Base-by-base conservation (phyloP, 108 stramenopile species). In the Fragilaria crotonensis region DNA sequence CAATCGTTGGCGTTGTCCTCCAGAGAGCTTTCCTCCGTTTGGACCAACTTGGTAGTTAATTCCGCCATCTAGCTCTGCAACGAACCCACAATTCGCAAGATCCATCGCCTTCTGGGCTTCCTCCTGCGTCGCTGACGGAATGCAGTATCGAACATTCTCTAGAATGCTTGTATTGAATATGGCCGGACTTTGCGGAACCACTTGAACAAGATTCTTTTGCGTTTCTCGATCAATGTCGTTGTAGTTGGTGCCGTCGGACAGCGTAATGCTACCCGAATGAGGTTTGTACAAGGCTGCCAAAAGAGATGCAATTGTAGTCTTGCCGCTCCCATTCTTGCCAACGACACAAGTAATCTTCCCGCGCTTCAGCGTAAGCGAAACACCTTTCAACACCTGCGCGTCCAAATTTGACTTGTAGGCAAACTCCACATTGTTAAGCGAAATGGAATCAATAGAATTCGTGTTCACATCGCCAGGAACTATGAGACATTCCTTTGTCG, bases 1-100 rank as follows among this genome's bases (percentile, higher is more conserved):
- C 14, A 97, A 30, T 11, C 95, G 78, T 70, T 96, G 95, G 23
- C 92, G 82, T 73, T 98, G 93, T 9, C 97, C 97, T 19, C 99
- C 99, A 30, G 84, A 87, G n/a, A 98, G 67, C 32, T 77, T 71
- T 52, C 70, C 80, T 30, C 96, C 97, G 50, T 89, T 76, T 49
- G 79, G 67, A 20, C 99, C 97, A 19, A 95, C 93, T 30, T 63
- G 50, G 41, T 91, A 95, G 30, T 94, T 51, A 55, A 92, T 59
- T 4, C 87, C 89, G 23, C 70, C 80, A 25, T 83, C 85, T 25
- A 89, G 49, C 47, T 78, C 78, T 30, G 76, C 71, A 21, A 92
- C 68, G 52, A 93, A 88, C 44, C 83, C 76, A 59, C 85, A 83
- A 63, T 89, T 83, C 20, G 84, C 84, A 25, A 63, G 32, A 26